Evolutionary conservation across 345 rosid species (phyloP).

Genomic region (Arabis alpina): DNA sequence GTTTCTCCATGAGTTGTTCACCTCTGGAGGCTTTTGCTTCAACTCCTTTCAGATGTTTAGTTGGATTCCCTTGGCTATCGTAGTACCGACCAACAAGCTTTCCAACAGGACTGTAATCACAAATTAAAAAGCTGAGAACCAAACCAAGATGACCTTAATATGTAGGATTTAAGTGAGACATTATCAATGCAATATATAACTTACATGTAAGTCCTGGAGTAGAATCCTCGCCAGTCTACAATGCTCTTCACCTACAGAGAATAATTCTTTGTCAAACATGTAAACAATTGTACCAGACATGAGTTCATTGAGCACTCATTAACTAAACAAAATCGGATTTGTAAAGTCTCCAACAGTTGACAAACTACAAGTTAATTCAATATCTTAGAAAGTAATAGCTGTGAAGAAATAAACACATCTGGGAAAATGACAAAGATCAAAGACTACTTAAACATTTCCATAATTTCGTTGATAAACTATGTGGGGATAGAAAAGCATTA

Average conservation of each 20-base stretch:
- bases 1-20: constrained; percentile 86
- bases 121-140: constrained; percentile 17
- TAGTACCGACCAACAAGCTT: constrained; percentile 88
- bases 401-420: constrained; percentile 1
- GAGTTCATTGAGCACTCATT: not conserved
- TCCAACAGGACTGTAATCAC: constrained; percentile 69
- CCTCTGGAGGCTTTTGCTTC: constrained; percentile 97
- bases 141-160: constrained; percentile 1
- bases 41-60: constrained; percentile 86
- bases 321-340: not conserved
- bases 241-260: constrained; percentile 76
- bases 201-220: constrained; percentile 79
- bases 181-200: constrained; percentile 38
- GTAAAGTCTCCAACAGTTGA: not conserved
- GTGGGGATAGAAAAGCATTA: constrained; percentile 37
- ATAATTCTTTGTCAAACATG: constrained; percentile 24
- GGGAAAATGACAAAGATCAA: constrained; percentile 17
- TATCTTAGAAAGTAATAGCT: constrained; percentile 1
- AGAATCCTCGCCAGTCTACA: constrained; percentile 92
- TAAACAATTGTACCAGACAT: constrained; percentile 26
- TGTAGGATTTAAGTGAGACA: not conserved
- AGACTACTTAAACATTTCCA: constrained; percentile 11
- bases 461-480: not conserved
- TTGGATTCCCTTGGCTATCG: constrained; percentile 75
- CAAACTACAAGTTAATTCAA: not conserved